Evolutionary conservation across 352 stramenopile genomes (phyloP).

Genomic region (Phytophthora foliorum): DNA sequence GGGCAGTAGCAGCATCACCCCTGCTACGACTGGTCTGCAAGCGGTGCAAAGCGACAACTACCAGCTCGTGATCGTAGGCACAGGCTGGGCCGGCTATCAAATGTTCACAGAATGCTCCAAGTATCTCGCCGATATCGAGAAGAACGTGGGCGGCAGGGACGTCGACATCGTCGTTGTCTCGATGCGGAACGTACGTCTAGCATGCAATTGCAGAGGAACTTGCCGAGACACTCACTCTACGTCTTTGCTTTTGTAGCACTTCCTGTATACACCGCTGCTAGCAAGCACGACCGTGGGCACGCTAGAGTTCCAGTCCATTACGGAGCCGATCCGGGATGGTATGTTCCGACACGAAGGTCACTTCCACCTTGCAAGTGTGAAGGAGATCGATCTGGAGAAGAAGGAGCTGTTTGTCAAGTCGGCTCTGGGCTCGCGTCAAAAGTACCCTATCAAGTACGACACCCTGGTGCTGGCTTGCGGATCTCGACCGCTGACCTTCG

Average conservation of each 20-base stretch:
- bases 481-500: constrained; percentile 96
- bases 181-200: constrained; percentile 73
- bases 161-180: constrained; percentile 82
- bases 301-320: constrained; percentile 97
- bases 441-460: constrained; percentile 94
- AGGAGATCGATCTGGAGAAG: constrained; percentile 75
- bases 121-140: constrained; percentile 69
- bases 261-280: constrained; percentile 98
- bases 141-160: constrained; percentile 49
- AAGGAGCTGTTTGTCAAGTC: constrained; percentile 78
- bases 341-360: constrained; percentile 76
- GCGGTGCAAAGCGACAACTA: constrained; percentile 56
- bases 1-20: not conserved
- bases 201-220: too few species aligned
- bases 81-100: constrained; percentile 81
- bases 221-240: constrained; percentile 3
- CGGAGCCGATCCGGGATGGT: constrained; percentile 94
- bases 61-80: constrained; percentile 80
- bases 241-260: constrained; percentile 76
- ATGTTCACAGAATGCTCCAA: constrained; percentile 80
- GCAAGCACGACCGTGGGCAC: constrained; percentile 95
- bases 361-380: constrained; percentile 79
- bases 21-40: not conserved
- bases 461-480: constrained; percentile 94
- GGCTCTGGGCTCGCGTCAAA: constrained; percentile 55